These are phyloP conservation scores for Hypoxylon cercidicola DNA, from an alignment of 495 filamentous ascomycete genomes.

Conservation along the genomic window DNA sequence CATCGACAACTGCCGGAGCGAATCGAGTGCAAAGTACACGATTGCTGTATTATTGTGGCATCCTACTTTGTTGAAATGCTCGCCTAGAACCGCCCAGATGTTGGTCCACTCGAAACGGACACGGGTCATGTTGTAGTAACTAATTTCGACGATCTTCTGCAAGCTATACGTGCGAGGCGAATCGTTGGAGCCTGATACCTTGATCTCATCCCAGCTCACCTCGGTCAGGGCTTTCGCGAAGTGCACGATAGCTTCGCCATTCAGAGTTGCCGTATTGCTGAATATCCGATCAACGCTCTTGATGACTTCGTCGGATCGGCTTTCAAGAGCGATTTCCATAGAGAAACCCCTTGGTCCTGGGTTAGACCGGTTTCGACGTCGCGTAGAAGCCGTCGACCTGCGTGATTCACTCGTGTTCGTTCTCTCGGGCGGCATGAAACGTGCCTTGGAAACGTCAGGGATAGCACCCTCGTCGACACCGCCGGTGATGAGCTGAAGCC, in stretches of 20 bases:
- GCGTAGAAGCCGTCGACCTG: constrained; percentile 72
- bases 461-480: constrained; percentile 93
- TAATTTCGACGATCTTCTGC: constrained; percentile 98
- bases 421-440: constrained; percentile 68
- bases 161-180: constrained; percentile 94
- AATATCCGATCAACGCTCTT: constrained; percentile 95
- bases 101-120: constrained; percentile 98
- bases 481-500: constrained; percentile 92
- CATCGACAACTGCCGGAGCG: constrained; percentile 94
- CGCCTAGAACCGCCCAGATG: constrained; percentile 94
- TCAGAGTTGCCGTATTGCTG: constrained; percentile 92
- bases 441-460: constrained; percentile 89
- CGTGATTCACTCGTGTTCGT: constrained; percentile 63
- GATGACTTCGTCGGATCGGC: constrained; percentile 89
- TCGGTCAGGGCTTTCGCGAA: constrained; percentile 94
- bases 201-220: constrained; percentile 99
- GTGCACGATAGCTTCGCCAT: constrained; percentile 95
- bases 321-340: constrained; percentile 88
- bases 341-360: constrained; percentile 76
- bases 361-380: constrained; percentile 72
- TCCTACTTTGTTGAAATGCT: constrained; percentile 97
- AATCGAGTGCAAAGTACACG: constrained; percentile 97
- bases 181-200: constrained; percentile 93
- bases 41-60: constrained; percentile 95
- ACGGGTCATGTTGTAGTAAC: constrained; percentile 99